A percentile compares a stretch with the other conserved stretches of the same genome.
Evolutionary conservation across 352 stramenopile genomes (phyloP).

Genomic region (Globisporangium yorkense): DNA sequence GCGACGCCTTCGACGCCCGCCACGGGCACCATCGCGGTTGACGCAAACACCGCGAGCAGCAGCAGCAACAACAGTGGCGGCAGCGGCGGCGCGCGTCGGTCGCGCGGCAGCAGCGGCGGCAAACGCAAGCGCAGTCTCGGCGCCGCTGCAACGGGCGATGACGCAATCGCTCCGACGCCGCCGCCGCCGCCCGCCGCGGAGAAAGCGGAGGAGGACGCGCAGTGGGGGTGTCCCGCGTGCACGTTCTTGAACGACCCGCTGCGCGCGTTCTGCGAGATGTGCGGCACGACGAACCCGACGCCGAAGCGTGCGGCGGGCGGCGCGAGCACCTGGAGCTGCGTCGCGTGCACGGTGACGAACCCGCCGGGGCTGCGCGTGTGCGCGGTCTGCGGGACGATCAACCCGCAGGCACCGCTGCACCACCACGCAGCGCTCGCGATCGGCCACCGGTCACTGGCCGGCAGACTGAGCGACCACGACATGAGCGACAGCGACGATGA

Average conservation of each 20-base stretch:
- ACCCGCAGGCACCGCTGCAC: slow-evolving; percentile 38
- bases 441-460: slow-evolving; percentile 15
- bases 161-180: background rate
- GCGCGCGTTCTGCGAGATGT: slow-evolving; percentile 74
- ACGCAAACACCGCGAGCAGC: background rate
- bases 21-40: background rate
- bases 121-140: background rate
- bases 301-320: slow-evolving; percentile 7
- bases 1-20: background rate
- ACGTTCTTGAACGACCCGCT: slow-evolving; percentile 64
- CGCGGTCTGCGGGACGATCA: slow-evolving; percentile 55
- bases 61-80: background rate
- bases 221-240: slow-evolving; percentile 64
- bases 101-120: too few species aligned
- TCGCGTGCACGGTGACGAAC: slow-evolving; percentile 71
- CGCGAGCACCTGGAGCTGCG: slow-evolving; percentile 49
- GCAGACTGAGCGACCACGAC: slow-evolving; percentile 15
- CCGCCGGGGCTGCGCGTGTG: slow-evolving; percentile 38
- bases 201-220: slow-evolving; percentile 1
- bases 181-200: background rate
- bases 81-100: too few species aligned
- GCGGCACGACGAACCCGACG: slow-evolving; percentile 49
- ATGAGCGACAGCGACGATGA: slow-evolving; percentile 21
- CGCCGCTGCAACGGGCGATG: background rate
- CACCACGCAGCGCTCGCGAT: slow-evolving; percentile 31